These are phyloP conservation scores for Torulaspora pretoriensis DNA, from an alignment of 1,139 yeast genomes.

Conservation along the genomic window DNA sequence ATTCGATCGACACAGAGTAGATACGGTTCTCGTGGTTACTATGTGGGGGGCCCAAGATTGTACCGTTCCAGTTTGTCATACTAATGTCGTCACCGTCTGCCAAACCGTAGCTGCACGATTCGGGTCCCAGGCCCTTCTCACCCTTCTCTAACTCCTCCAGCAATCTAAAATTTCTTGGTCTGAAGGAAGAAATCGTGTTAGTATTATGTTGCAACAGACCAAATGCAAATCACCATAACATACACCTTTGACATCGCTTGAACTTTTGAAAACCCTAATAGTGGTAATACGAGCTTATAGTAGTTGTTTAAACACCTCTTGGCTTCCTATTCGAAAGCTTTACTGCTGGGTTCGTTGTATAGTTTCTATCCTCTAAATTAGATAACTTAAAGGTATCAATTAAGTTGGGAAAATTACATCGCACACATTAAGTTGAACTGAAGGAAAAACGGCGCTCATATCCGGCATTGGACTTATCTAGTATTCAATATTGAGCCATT, in stretches of 20 bases:
- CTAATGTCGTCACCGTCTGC: slow-evolving; percentile 84
- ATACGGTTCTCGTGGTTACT: slow-evolving; percentile 91
- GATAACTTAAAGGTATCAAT: neutral
- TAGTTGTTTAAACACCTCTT: no score
- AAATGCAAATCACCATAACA: slow-evolving; percentile 22
- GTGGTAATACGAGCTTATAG: no score
- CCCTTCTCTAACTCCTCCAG: slow-evolving; percentile 97
- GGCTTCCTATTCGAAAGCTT: no score
- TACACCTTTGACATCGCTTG: slow-evolving; percentile 40
- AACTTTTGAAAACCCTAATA: neutral
- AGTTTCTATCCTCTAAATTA: neutral
- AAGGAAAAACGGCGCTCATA: neutral
- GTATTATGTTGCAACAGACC: neutral
- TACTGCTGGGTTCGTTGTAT: no score
- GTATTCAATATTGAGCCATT: neutral
- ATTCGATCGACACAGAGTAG: slow-evolving; percentile 73
- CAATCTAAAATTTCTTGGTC: slow-evolving; percentile 90
- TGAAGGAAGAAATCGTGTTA: slow-evolving; percentile 25
- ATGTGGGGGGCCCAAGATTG: slow-evolving; percentile 96
- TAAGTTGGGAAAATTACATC: neutral
- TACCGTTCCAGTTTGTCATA: slow-evolving; percentile 94
- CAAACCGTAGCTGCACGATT: slow-evolving; percentile 90
- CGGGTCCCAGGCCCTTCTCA: slow-evolving; percentile 96
- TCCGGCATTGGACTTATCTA: neutral
- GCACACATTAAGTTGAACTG: neutral